Evolutionary conservation across 2,329 filamentous ascomycete genomes (phyloP).

Genomic region (Tolypocladium amazonense): DNA sequence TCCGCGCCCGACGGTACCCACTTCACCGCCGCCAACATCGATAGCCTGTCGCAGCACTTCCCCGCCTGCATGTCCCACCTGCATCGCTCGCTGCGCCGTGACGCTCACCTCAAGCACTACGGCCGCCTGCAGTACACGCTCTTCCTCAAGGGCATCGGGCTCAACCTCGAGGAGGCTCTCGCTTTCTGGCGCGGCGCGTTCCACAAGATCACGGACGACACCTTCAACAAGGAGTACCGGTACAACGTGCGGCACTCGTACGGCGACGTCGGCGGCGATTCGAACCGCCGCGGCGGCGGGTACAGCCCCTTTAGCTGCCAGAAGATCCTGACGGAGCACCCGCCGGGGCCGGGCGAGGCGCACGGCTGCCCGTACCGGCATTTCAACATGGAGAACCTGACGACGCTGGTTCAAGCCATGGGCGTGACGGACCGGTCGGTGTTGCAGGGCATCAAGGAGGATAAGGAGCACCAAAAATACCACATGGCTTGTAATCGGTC

Average conservation of each 20-base stretch:
- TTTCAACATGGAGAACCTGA: conserved; percentile 80
- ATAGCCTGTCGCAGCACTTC: conserved; percentile 70
- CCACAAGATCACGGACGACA: conserved; percentile 79
- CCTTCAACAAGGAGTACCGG: conserved; percentile 93
- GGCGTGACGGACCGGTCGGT: conserved; percentile 72
- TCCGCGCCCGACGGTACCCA: conserved; percentile 57
- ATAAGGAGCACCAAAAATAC: conserved; percentile 78
- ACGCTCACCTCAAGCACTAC: conserved; percentile 86
- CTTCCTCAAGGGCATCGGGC: conserved; percentile 91
- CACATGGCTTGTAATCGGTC: conserved; percentile 93
- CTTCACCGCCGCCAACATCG: conserved; percentile 70
- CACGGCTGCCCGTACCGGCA: conserved; percentile 97
- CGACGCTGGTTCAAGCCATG: conserved; percentile 61
- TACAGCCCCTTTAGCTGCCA: conserved; percentile 92
- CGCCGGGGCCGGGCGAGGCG: conserved; percentile 74
- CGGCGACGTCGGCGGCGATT: conserved; percentile 88
- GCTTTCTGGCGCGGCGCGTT: conserved; percentile 86
- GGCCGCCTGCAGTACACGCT: conserved; percentile 90
- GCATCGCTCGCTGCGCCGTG: conserved; percentile 74
- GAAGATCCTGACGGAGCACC: conserved; percentile 83
- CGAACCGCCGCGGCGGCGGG: conserved; percentile 74
- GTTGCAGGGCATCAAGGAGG: conserved; percentile 72
- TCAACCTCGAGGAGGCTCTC: conserved; percentile 84
- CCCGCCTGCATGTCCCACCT: conserved; percentile 91
- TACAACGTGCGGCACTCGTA: conserved; percentile 96